Evolutionary conservation across 495 filamentous ascomycete genomes (phyloP), one percentile per base, ranked within the genome.

Genomic region (Barbatosphaeria neglecta): DNA sequence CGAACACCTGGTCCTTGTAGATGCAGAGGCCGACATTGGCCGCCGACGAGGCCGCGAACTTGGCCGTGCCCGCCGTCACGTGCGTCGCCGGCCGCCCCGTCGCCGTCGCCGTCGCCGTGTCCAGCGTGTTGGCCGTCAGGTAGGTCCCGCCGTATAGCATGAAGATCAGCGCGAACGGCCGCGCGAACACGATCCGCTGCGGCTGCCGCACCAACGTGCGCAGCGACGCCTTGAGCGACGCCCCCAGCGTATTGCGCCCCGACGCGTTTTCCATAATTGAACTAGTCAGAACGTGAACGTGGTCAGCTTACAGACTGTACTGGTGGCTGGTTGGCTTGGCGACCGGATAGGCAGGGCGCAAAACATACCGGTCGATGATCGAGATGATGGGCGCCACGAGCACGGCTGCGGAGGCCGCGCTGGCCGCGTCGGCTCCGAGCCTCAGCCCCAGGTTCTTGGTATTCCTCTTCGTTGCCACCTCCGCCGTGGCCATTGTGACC

Each of bases 261-360:
- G 87, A 88, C 15, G 90, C 86, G 68, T 95, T 95, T 66, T 96
- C 89, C 65, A 96, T 95, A 56, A 98, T 94, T 10, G 81, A 86
- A 44, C 87, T 95, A 55, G 25, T n/a, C n/a, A n/a, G n/a, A n/a
- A n/a, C n/a, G n/a, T n/a, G n/a, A n/a, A n/a, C n/a, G n/a, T n/a
- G n/a, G n/a, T n/a, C n/a, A n/a, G n/a, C n/a, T n/a, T n/a, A n/a
- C n/a, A n/a, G n/a, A n/a, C n/a, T n/a, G n/a, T n/a, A n/a, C n/a
- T n/a, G n/a, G n/a, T n/a, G n/a, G n/a, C n/a, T n/a, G n/a, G n/a
- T n/a, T n/a, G n/a, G n/a, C n/a, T n/a, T n/a, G n/a, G n/a, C n/a
- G n/a, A n/a, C n/a, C n/a, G n/a, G n/a, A n/a, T n/a, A n/a, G n/a
- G n/a, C n/a, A n/a, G n/a, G n/a, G n/a, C n/a, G n/a, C n/a, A 23